These are phyloP conservation scores for Leucosporidium yakuticum DNA, from an alignment of 768 basidiomycete species.

Conservation along the genomic window DNA sequence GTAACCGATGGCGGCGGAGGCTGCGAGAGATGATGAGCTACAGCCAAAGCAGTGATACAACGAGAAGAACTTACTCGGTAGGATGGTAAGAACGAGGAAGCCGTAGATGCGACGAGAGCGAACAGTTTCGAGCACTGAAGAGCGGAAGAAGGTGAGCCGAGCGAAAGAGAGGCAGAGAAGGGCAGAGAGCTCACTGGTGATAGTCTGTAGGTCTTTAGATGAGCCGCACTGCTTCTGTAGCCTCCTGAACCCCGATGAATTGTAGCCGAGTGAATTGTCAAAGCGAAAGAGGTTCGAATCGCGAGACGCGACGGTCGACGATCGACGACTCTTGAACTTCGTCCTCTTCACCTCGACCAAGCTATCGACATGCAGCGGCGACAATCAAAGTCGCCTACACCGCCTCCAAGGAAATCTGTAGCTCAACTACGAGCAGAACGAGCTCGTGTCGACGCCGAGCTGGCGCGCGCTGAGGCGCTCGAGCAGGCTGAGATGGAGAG, in stretches of 20 bases:
- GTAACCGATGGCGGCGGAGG: conserved; percentile 22
- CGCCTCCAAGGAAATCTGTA: neutral
- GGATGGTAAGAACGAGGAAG: conserved; percentile 15
- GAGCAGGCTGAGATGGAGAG: neutral
- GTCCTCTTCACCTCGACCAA: neutral
- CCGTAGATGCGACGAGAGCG: conserved; percentile 16
- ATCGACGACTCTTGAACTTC: no score
- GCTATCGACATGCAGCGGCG: neutral
- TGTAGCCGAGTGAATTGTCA: no score
- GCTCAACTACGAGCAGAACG: neutral
- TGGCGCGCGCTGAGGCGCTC: neutral
- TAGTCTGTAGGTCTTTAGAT: no score
- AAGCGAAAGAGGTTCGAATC: no score
- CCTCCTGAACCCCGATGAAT: no score
- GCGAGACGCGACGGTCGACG: no score
- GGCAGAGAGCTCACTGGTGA: no score
- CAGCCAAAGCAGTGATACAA: neutral
- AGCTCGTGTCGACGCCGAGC: neutral
- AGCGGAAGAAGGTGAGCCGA: neutral
- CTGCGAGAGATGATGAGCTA: neutral
- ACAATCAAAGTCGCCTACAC: conserved; percentile 4
- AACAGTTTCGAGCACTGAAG: conserved; percentile 24
- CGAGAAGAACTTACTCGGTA: conserved; percentile 6
- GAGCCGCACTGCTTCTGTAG: no score
- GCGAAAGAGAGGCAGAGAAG: neutral